Evolutionary conservation across 768 basidiomycete species (phyloP), one percentile per base, ranked within the genome.

Genomic region (Terana coerulea): DNA sequence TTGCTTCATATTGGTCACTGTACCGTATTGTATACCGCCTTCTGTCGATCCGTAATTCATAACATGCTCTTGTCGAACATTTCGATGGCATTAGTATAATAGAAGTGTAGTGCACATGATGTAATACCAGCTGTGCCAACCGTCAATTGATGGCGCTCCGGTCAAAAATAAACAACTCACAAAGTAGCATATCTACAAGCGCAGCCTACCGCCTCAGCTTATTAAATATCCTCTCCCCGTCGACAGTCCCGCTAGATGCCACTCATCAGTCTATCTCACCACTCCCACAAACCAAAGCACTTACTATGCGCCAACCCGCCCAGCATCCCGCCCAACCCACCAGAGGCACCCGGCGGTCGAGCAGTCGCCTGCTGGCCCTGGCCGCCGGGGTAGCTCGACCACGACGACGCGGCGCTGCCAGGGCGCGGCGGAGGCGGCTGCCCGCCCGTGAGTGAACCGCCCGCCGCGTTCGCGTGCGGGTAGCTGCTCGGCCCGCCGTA

Each of bases 291-390:
- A 47, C 51, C 51, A 43, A 21, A 39, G 24, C 43, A 77, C 82
- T 61, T 59, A 85, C 83, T 73, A 40, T 79, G 74, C 22, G 79
- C 72, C 37, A 84, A 56, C 10, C 29, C 19, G 26, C 34, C 34
- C 12, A 19, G 10, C n/a, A 37, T 2, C 6, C 34, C 36, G 9
- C 37, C 37, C 5, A 43, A 17, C 12, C 43, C 36, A 60, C 62
- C 62, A 22, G 22, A 21, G 15, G 15, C 24, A 24, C 31, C 21
- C 35, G 31, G 34, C 35, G 34, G 36, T 11, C 46, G 46, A 22
- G 7, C 12, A 21, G 19, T 25, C 48, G 19, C 26, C 36, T 11
- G 48, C 35, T 26, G 47, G 15, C 37, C 14, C 33, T 37, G 25
- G 14, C 26, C 17, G 22, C 48, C 34, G 12, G 43, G 43, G 43